A percentile compares a stretch with the other conserved stretches of the same genome.
Conservation (phyloP, 1,139 yeast genomes). For the Saccharomyces hybrid region DNA sequence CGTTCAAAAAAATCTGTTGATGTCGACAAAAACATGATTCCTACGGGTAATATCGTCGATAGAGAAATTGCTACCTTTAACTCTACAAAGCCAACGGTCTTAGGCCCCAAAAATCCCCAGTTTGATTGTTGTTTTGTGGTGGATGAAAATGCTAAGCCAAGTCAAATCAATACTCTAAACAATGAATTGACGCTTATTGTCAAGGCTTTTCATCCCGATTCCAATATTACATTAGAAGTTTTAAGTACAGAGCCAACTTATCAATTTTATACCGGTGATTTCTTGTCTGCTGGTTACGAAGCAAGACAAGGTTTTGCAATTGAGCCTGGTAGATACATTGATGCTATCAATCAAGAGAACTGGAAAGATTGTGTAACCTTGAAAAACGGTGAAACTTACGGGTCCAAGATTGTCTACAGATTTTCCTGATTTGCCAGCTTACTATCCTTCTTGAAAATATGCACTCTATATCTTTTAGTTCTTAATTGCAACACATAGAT, state of each 20-base stretch:
- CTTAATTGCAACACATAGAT: background rate
- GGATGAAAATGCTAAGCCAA: constrained; percentile 32
- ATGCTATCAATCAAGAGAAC: constrained; percentile 44
- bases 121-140: constrained; percentile 50
- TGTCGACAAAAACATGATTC: constrained; percentile 36
- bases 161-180: constrained; percentile 37
- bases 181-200: constrained; percentile 35
- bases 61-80: constrained; percentile 25
- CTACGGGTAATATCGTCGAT: constrained; percentile 43
- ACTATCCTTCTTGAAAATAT: too few species aligned
- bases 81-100: constrained; percentile 14
- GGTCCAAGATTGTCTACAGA: constrained; percentile 41
- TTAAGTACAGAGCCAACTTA: constrained; percentile 59
- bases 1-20: constrained; percentile 35
- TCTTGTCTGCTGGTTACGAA: constrained; percentile 34
- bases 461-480: background rate
- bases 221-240: constrained; percentile 39
- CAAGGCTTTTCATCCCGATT: constrained; percentile 43
- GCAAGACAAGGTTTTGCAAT: constrained; percentile 54
- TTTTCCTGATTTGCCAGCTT: constrained; percentile 8
- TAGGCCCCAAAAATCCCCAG: constrained; percentile 25
- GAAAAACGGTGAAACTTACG: constrained; percentile 47
- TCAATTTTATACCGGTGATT: constrained; percentile 61
- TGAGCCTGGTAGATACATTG: constrained; percentile 54
- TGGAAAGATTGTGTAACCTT: constrained; percentile 49